Evolutionary conservation across 2,329 filamentous ascomycete genomes (phyloP).

Genomic region (Verruconis gallopava): DNA sequence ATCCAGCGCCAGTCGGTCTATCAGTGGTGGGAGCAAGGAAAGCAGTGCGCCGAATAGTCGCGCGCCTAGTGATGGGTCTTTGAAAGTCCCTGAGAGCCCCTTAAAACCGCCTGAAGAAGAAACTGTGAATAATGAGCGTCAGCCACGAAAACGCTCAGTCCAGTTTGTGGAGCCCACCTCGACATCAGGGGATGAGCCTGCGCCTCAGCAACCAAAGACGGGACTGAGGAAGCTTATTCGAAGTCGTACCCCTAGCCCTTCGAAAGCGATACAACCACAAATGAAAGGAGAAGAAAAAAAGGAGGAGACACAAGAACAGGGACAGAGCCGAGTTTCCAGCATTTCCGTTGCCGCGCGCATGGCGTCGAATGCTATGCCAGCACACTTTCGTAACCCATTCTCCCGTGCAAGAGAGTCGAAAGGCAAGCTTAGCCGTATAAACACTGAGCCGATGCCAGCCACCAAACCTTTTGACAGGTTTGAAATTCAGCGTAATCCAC

Average conservation of each 20-base stretch:
- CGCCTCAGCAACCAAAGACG: background rate
- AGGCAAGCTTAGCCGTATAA: conserved; percentile 7
- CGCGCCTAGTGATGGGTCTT: conserved; percentile 19
- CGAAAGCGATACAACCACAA: conserved; percentile 1
- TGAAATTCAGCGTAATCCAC: conserved; percentile 76
- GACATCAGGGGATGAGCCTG: background rate
- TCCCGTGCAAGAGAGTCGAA: conserved; percentile 7
- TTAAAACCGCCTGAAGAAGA: conserved; percentile 1
- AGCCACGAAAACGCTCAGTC: conserved; percentile 27
- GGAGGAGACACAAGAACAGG: background rate
- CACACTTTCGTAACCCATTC: conserved; percentile 9
- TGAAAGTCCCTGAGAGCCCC: conserved; percentile 12
- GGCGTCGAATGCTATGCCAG: conserved; percentile 6
- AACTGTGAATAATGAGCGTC: conserved; percentile 16
- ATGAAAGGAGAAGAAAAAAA: background rate
- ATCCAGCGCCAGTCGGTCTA: conserved; percentile 24
- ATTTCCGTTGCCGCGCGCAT: conserved; percentile 15
- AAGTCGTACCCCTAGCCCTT: conserved; percentile 1
- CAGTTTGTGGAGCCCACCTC: conserved; percentile 8
- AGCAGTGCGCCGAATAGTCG: conserved; percentile 17
- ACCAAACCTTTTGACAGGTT: conserved; percentile 31
- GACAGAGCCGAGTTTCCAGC: conserved; percentile 7
- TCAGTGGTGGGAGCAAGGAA: conserved; percentile 1
- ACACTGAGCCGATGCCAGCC: conserved; percentile 4
- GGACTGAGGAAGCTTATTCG: background rate